phyloP scores from a whole-genome alignment of 805 yeast genomes.

The Zygotorulaspora sp. region DNA sequence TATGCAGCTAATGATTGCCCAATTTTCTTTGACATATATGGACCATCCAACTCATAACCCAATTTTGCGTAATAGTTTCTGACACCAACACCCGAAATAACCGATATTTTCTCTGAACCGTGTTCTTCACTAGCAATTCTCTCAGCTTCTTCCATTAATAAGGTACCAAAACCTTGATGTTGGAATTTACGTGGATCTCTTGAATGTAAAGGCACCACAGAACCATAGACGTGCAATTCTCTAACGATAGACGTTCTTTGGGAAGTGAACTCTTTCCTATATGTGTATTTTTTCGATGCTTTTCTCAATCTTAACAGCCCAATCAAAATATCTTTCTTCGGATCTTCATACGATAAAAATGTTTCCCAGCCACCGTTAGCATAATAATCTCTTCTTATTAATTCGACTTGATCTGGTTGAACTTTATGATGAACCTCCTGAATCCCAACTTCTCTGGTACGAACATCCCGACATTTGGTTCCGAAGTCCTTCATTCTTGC shows the following conservation, averaged over 20 bases:
- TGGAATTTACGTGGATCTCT: constrained; percentile 97
- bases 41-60: constrained; percentile 92
- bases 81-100: constrained; percentile 96
- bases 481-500: constrained; percentile 99
- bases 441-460: constrained; percentile 97
- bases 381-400: constrained; percentile 89
- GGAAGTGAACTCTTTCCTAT: constrained; percentile 75
- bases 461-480: constrained; percentile 89
- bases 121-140: constrained; percentile 93
- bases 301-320: constrained; percentile 85
- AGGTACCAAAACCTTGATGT: constrained; percentile 97
- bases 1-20: not conserved
- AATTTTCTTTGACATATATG: constrained; percentile 80
- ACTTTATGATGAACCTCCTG: constrained; percentile 98
- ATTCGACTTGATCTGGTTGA: constrained; percentile 93
- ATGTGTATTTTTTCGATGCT: constrained; percentile 85
- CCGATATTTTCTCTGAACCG: constrained; percentile 85
- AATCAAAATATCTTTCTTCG: constrained; percentile 89
- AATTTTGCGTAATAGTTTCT: constrained; percentile 90
- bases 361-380: constrained; percentile 99
- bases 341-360: constrained; percentile 92
- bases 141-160: constrained; percentile 97
- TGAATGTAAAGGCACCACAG: constrained; percentile 93
- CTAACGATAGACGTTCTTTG: constrained; percentile 94
- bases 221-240: constrained; percentile 95